Evolutionary conservation across 2,329 filamentous ascomycete species (phyloP).

Genomic region (Monilinia vaccinii-corymbosi): DNA sequence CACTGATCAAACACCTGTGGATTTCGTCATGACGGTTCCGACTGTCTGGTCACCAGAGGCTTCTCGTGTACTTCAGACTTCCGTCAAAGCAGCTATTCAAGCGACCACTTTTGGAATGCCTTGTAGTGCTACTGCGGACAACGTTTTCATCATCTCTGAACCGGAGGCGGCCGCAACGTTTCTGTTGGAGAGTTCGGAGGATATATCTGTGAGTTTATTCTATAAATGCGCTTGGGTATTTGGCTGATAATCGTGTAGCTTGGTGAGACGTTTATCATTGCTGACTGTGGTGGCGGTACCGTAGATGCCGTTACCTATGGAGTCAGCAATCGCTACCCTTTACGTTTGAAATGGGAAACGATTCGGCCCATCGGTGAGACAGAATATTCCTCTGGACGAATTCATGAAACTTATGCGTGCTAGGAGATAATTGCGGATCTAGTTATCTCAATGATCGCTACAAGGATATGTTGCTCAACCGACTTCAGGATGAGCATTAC

Average conservation of each 20-base stretch:
- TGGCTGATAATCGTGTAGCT: conserved; percentile 5
- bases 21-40: conserved; percentile 10
- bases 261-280: conserved; percentile 18
- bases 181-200: conserved; percentile 17
- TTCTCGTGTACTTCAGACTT: conserved; percentile 9
- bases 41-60: conserved; percentile 12
- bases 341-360: conserved; percentile 16
- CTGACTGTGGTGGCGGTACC: conserved; percentile 26
- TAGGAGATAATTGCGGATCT: conserved; percentile 12
- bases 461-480: not conserved
- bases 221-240: not conserved
- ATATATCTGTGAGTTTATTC: conserved; percentile 10
- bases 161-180: conserved; percentile 27
- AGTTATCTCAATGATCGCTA: conserved; percentile 12
- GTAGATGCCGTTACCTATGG: conserved; percentile 26
- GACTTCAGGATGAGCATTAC: conserved; percentile 11
- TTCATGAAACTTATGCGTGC: not conserved
- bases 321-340: conserved; percentile 20
- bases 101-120: conserved; percentile 11
- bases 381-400: not conserved
- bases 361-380: conserved; percentile 2
- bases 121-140: conserved; percentile 16
- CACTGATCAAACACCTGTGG: conserved; percentile 4
- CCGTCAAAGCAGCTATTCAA: conserved; percentile 11
- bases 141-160: conserved; percentile 27